A percentile compares a stretch with the other conserved stretches of the same genome.
These are phyloP conservation scores for Paramecium caudatum DNA, from an alignment of 73 alveolate species.

Conservation along the genomic window DNA sequence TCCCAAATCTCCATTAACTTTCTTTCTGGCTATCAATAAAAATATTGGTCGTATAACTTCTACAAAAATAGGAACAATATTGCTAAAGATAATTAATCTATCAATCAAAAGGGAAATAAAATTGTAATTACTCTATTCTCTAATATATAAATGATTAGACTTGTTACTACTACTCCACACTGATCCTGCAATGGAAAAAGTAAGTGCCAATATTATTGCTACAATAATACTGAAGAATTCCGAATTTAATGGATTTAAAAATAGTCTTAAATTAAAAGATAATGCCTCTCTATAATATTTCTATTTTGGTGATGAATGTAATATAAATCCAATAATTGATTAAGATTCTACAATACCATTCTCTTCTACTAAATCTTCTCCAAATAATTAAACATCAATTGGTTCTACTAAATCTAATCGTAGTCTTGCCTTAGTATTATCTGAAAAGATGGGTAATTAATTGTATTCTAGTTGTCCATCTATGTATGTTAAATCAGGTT, in stretches of 20 bases:
- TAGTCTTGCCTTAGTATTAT: slow-evolving; percentile 58
- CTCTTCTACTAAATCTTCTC: slow-evolving; percentile 1
- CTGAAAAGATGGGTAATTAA: slow-evolving; percentile 48
- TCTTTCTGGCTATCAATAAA: slow-evolving; percentile 22
- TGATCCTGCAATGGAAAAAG: slow-evolving; percentile 51
- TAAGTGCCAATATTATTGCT: not conserved
- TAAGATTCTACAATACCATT: slow-evolving; percentile 42
- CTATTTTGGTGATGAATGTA: not conserved
- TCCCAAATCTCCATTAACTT: slow-evolving; percentile 12
- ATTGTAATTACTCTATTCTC: slow-evolving; percentile 10
- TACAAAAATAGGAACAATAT: slow-evolving; percentile 28
- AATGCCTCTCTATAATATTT: slow-evolving; percentile 49
- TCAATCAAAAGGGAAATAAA: slow-evolving; percentile 34
- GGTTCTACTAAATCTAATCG: slow-evolving; percentile 62
- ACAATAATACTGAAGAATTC: slow-evolving; percentile 21
- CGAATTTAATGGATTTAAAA: slow-evolving; percentile 52
- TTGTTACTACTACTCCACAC: slow-evolving; percentile 40
- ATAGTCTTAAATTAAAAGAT: slow-evolving; percentile 56
- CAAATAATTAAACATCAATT: not conserved
- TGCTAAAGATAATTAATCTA: slow-evolving; percentile 12
- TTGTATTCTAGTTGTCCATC: slow-evolving; percentile 56
- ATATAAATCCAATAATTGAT: not conserved
- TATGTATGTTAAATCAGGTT: slow-evolving; percentile 4
- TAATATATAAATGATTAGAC: not conserved
- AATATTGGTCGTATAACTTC: slow-evolving; percentile 54